These are phyloP conservation scores for Suillus luteus DNA, from an alignment of 768 basidiomycete species.

Conservation along the genomic window DNA sequence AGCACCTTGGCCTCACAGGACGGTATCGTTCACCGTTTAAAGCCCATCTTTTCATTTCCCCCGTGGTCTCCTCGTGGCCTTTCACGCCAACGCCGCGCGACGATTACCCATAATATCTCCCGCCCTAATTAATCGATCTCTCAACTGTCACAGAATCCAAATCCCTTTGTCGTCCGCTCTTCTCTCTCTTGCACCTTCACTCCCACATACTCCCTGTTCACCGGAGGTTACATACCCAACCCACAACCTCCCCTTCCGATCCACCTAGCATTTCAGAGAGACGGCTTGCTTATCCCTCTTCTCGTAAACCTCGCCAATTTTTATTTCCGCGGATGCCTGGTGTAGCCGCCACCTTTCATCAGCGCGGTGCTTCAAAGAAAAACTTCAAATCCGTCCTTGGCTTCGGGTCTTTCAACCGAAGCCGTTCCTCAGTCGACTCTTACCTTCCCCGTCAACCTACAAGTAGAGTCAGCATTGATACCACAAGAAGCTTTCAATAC, in stretches of 20 bases:
- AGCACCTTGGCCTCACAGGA: background rate
- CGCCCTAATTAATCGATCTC: constrained; percentile 34
- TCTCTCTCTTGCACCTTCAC: constrained; percentile 17
- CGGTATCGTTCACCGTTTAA: constrained; percentile 10
- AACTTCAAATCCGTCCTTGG: constrained; percentile 53
- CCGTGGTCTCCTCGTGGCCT: constrained; percentile 28
- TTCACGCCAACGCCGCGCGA: constrained; percentile 39
- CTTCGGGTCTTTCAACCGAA: constrained; percentile 40
- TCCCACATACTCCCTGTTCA: constrained; percentile 29
- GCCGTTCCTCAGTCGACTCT: constrained; percentile 32
- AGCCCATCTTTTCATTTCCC: constrained; percentile 5
- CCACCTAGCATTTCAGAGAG: background rate
- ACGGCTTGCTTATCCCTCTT: constrained; percentile 2
- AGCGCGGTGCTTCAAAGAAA: constrained; percentile 41
- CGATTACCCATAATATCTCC: constrained; percentile 31
- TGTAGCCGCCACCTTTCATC: constrained; percentile 38
- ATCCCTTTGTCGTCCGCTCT: constrained; percentile 29
- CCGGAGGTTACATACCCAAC: constrained; percentile 27
- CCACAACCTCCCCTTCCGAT: constrained; percentile 25
- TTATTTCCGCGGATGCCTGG: constrained; percentile 44
- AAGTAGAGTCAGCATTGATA: constrained; percentile 48
- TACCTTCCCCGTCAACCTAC: constrained; percentile 31
- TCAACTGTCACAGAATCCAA: constrained; percentile 14
- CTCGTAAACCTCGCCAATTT: constrained; percentile 8
- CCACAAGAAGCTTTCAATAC: constrained; percentile 38